Base-by-base conservation (phyloP, 805 yeast genomes). In the Wickerhamiella slavikovae region DNA sequence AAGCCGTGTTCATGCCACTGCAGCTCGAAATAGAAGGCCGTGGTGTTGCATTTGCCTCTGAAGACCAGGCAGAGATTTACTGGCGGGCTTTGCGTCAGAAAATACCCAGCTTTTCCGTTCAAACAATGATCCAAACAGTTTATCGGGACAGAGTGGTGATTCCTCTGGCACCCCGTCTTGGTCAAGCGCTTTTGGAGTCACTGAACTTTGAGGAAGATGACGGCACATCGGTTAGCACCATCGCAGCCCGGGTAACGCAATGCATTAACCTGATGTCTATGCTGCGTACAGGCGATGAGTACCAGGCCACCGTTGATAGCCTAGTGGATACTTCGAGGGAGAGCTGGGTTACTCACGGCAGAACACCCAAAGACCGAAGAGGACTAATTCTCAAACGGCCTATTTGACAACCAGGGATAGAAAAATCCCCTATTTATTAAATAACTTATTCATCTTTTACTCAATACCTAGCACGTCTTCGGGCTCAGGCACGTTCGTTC, bases 1-100 rank as follows among this genome's bases (percentile, higher is more conserved):
- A 69, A 35, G 75, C 75, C 0, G 60, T 69, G 0, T 61, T 74
- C 28, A 38, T 70, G 20, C 83, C 83, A 0, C 41, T 75, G 15
- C 70, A 68, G 33, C 41, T 52, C 13, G 71, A 63, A 31, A 47
- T 64, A 29, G 59, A 57, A 22, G 68, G 62, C 4, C 48, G 44
- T 1, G 63, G 64, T 3, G 55, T 54, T 27, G 50, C 55, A 14
- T 33, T 54, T 17, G 30, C 30, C 27, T 34, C 41, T n/a, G 35
- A 40, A 2, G 57, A 55, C 24, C 55, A 58, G 5, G 50, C 54
- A 3, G 32, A 37, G n/a, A 46, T 43, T 27, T 56, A 47, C 35
- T 55, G 58, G 58, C 39, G 38, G 17, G 45, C 44, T 22, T 35
- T 41, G 28, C 37, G 35, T 4, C 45, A 37, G 27, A 25, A n/a